Percentiles rank a stretch among this genome's conserved stretches.
Evolutionary conservation across 148 eudicot genomes (phyloP).

Genomic region (Silene uniflora): DNA sequence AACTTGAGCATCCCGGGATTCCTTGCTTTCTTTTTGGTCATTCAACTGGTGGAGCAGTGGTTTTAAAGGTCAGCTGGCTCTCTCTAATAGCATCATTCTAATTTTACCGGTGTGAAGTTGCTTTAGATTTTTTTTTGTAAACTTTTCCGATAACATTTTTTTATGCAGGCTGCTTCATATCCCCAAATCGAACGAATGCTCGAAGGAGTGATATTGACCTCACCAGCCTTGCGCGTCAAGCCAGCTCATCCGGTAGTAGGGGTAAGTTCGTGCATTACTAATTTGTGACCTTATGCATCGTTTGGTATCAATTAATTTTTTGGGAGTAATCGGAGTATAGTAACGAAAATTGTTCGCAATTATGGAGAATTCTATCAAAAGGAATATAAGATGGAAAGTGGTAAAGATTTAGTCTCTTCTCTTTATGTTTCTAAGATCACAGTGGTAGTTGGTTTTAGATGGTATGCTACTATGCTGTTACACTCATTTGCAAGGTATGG

Average conservation of each 20-base stretch:
- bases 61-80: constrained; percentile 50
- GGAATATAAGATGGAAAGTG: no score
- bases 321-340: no score
- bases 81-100: not conserved
- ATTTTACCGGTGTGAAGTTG: not conserved
- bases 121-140: not conserved
- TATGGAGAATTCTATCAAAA: no score
- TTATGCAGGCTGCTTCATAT: constrained; percentile 33
- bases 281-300: not conserved
- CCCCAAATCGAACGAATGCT: constrained; percentile 45
- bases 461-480: not conserved
- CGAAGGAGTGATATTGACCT: constrained; percentile 80
- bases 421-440: not conserved
- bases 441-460: not conserved
- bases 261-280: constrained; percentile 38
- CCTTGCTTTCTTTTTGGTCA: constrained; percentile 95
- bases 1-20: constrained; percentile 57
- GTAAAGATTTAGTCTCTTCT: not conserved
- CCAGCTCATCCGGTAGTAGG: constrained; percentile 88
- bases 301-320: not conserved
- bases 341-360: no score
- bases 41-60: constrained; percentile 92
- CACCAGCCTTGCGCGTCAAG: constrained; percentile 89
- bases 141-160: not conserved
- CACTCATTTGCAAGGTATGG: no score